Percentiles rank a stretch among this genome's conserved stretches.
These are phyloP conservation scores for Botryotinia narcissicola DNA, from an alignment of 2,329 filamentous ascomycete genomes.

Conservation along the genomic window DNA sequence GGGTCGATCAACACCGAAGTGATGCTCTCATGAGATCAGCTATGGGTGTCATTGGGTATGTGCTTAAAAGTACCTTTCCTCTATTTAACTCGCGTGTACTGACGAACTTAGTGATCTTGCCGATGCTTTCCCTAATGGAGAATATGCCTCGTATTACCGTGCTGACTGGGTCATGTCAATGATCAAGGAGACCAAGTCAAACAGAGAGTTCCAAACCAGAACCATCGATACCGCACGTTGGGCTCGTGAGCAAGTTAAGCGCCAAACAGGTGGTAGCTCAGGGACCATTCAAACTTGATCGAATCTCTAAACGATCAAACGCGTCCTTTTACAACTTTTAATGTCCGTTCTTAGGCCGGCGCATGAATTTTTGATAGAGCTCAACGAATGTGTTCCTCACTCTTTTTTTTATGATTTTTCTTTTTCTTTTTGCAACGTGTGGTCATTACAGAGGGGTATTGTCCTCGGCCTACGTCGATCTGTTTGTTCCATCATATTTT, in stretches of 20 bases:
- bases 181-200: slow-evolving; percentile 88
- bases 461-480: slow-evolving; percentile 36
- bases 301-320: slow-evolving; percentile 15
- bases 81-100: slow-evolving; percentile 18
- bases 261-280: slow-evolving; percentile 62
- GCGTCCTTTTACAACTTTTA: slow-evolving; percentile 32
- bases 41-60: slow-evolving; percentile 96
- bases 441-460: slow-evolving; percentile 39
- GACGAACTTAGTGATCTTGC: slow-evolving; percentile 71
- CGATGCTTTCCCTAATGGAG: slow-evolving; percentile 87
- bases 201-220: slow-evolving; percentile 78
- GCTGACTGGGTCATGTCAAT: slow-evolving; percentile 86
- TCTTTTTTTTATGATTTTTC: slow-evolving; percentile 24
- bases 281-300: slow-evolving; percentile 38
- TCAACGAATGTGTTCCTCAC: slow-evolving; percentile 24
- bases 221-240: slow-evolving; percentile 95
- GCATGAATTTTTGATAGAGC: slow-evolving; percentile 32
- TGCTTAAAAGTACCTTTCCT: slow-evolving; percentile 21
- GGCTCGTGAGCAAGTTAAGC: slow-evolving; percentile 97
- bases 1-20: slow-evolving; percentile 80
- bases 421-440: slow-evolving; percentile 31
- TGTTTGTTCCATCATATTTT: slow-evolving; percentile 17
- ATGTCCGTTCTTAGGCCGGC: slow-evolving; percentile 31
- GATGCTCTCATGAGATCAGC: slow-evolving; percentile 89
- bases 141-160: slow-evolving; percentile 81